These are phyloP conservation scores for Phytophthora pseudosyringae DNA, from an alignment of 352 stramenopile genomes.

Conservation along the genomic window DNA sequence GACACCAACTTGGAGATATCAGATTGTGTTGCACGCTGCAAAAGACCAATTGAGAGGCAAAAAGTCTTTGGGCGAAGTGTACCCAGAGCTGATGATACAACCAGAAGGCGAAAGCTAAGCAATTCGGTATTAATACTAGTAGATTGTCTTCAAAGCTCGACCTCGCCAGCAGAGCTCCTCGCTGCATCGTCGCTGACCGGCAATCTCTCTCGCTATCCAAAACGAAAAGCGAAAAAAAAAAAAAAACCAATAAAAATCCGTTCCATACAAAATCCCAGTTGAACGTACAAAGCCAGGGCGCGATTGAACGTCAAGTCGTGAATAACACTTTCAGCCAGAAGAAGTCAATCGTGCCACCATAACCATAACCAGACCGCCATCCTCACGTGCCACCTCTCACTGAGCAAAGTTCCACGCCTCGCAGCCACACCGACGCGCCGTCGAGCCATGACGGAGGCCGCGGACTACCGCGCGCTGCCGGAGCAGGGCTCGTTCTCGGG, in stretches of 20 bases:
- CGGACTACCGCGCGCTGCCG: constrained; percentile 42
- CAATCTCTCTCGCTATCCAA: constrained; percentile 3
- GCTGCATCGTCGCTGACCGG: constrained; percentile 3
- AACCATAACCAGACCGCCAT: no score
- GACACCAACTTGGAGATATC: neutral
- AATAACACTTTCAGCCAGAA: neutral
- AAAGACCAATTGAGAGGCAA: no score
- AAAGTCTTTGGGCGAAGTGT: neutral
- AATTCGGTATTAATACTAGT: neutral
- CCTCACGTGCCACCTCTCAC: neutral
- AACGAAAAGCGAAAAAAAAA: neutral
- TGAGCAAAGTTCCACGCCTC: no score
- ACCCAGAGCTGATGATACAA: neutral
- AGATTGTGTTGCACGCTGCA: neutral
- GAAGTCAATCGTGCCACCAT: no score
- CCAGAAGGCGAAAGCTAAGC: neutral
- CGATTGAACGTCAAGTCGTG: constrained; percentile 11
- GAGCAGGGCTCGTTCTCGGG: constrained; percentile 32
- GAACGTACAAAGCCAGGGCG: constrained; percentile 1
- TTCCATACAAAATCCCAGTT: constrained; percentile 9
- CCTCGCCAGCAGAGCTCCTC: constrained; percentile 1
- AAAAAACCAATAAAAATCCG: constrained; percentile 4
- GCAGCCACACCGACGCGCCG: neutral
- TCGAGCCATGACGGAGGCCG: constrained; percentile 32
- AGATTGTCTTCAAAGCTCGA: neutral